A percentile compares a stretch with the other conserved stretches of the same genome.
Evolutionary conservation across 495 filamentous ascomycete species (phyloP).

Genomic region (Penicillium daleae): DNA sequence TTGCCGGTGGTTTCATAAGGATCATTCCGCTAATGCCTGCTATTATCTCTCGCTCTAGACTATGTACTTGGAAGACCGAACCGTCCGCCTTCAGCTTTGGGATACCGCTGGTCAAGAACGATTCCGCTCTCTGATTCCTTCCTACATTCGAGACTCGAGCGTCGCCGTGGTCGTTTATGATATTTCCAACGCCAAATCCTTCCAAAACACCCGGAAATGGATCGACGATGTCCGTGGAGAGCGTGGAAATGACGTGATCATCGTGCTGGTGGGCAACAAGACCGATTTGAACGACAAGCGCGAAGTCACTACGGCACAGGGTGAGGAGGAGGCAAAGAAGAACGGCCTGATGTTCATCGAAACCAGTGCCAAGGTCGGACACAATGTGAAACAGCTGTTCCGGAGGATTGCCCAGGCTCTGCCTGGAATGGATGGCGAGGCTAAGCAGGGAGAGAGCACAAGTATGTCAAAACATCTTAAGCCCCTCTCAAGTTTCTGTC

Average conservation of each 20-base stretch:
- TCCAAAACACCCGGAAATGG: conserved; percentile 98
- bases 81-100: conserved; percentile 96
- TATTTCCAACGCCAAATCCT: conserved; percentile 94
- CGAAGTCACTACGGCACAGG: conserved; percentile 91
- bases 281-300: conserved; percentile 97
- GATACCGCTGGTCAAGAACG: conserved; percentile 97
- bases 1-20: background rate
- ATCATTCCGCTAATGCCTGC: background rate
- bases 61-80: conserved; percentile 99
- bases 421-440: conserved; percentile 93
- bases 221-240: conserved; percentile 97
- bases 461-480: conserved; percentile 48
- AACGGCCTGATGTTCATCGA: conserved; percentile 97
- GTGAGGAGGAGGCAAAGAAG: conserved; percentile 98
- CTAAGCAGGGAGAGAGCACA: conserved; percentile 65
- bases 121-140: conserved; percentile 94
- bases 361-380: conserved; percentile 96
- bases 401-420: conserved; percentile 96
- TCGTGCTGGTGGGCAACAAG: conserved; percentile 98
- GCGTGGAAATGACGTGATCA: conserved; percentile 96
- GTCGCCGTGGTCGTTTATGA: conserved; percentile 99
- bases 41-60: conserved; percentile 58
- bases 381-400: conserved; percentile 97
- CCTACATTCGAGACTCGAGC: conserved; percentile 95
- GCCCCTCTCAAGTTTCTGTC: background rate